Evolutionary conservation across 2,329 filamentous ascomycete species (phyloP).

Genomic region (Aspergillus terreus): DNA sequence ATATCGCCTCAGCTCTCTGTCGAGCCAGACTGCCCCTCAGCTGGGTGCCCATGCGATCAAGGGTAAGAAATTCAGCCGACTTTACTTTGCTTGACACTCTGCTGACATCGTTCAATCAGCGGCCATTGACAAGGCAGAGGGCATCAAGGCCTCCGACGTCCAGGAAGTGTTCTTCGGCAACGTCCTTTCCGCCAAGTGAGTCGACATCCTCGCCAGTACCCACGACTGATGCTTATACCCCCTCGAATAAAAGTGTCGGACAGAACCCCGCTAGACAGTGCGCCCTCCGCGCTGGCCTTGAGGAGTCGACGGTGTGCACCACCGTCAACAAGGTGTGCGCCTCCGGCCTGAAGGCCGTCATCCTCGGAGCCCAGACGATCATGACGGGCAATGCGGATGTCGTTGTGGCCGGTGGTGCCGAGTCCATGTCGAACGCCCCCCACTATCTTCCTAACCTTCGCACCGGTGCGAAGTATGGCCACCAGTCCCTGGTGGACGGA

Average conservation of each 20-base stretch:
- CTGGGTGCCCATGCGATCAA: slow-evolving; percentile 91
- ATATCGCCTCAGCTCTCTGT: slow-evolving; percentile 65
- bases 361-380: slow-evolving; percentile 93
- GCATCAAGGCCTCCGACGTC: slow-evolving; percentile 83
- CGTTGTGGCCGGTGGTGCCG: slow-evolving; percentile 88
- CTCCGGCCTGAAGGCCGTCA: slow-evolving; percentile 88
- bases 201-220: slow-evolving; percentile 1
- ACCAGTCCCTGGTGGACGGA: slow-evolving; percentile 84
- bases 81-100: not conserved
- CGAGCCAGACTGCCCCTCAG: slow-evolving; percentile 79
- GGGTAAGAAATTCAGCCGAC: slow-evolving; percentile 51
- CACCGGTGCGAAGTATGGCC: slow-evolving; percentile 87
- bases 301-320: slow-evolving; percentile 75
- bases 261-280: slow-evolving; percentile 96
- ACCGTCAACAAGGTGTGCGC: slow-evolving; percentile 99
- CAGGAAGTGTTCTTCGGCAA: slow-evolving; percentile 98
- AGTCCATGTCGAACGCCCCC: slow-evolving; percentile 97
- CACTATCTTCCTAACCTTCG: slow-evolving; percentile 91
- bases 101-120: slow-evolving; percentile 38
- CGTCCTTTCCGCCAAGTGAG: slow-evolving; percentile 91
- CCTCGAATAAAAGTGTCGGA: slow-evolving; percentile 62
- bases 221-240: not conserved
- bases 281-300: slow-evolving; percentile 81
- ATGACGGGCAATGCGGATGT: slow-evolving; percentile 92
- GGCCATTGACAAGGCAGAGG: slow-evolving; percentile 79